Evolutionary conservation across 75 land plant genomes (phyloP).

Genomic region (Larix kaempferi): DNA sequence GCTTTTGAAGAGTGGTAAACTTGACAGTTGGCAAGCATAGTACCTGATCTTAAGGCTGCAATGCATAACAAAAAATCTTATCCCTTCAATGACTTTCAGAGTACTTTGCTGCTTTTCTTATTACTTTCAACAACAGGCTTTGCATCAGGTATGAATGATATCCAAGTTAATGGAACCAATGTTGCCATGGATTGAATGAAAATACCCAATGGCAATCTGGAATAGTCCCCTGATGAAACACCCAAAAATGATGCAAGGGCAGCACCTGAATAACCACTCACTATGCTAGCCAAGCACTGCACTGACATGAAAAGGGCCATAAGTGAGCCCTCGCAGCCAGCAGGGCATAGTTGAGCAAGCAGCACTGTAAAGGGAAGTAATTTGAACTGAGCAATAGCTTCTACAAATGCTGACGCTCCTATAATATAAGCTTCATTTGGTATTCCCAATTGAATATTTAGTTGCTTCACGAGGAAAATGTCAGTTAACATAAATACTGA

Average conservation of each 20-base stretch:
- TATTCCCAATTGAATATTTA: slow-evolving; percentile 62
- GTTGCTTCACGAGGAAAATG: slow-evolving; percentile 57
- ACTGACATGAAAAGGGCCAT: slow-evolving; percentile 68
- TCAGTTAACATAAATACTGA: slow-evolving; percentile 69
- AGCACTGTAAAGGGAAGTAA: slow-evolving; percentile 68
- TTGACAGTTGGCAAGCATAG: background rate
- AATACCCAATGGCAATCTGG: slow-evolving; percentile 57
- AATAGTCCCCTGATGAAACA: slow-evolving; percentile 53
- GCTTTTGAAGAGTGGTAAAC: background rate
- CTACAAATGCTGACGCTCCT: slow-evolving; percentile 79
- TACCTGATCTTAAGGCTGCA: background rate
- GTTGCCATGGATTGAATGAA: slow-evolving; percentile 66
- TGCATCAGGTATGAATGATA: slow-evolving; percentile 43
- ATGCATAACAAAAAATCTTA: background rate
- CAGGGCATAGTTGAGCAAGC: slow-evolving; percentile 64
- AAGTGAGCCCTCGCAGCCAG: slow-evolving; percentile 79
- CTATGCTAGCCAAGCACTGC: slow-evolving; percentile 60
- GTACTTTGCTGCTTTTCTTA: background rate
- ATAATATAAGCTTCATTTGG: slow-evolving; percentile 64
- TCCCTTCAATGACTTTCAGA: background rate
- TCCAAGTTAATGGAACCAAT: slow-evolving; percentile 68
- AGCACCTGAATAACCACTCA: slow-evolving; percentile 71
- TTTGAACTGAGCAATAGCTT: slow-evolving; percentile 82
- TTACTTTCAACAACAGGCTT: background rate
- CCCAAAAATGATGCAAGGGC: slow-evolving; percentile 52